Percentiles rank a stretch among this genome's conserved stretches.
Conservation (phyloP, 1,284 basidiomycete genomes). For the Ceratobasidium sp. region DNA sequence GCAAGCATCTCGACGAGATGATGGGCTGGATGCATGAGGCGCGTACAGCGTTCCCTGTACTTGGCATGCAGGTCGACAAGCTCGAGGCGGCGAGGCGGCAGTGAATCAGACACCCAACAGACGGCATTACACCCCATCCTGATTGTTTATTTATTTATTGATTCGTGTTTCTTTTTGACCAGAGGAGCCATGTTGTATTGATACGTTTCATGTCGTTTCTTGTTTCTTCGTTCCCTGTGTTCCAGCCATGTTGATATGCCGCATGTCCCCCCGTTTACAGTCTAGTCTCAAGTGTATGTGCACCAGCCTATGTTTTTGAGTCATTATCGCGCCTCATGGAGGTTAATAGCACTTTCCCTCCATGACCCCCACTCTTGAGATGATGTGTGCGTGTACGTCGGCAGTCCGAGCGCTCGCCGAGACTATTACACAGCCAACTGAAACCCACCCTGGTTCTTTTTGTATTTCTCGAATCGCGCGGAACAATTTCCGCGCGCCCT, state of each 20-base stretch:
- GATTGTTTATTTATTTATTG: conserved; percentile 18
- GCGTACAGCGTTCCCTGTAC: conserved; percentile 17
- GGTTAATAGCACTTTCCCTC: neutral
- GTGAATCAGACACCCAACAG: neutral
- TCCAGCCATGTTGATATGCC: neutral
- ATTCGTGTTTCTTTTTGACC: conserved; percentile 6
- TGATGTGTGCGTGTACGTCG: neutral
- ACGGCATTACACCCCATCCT: neutral
- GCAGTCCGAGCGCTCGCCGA: neutral
- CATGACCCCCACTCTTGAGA: neutral
- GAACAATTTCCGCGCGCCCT: neutral
- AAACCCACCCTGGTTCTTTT: conserved; percentile 4
- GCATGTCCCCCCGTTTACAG: conserved; percentile 14
- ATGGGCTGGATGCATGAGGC: conserved; percentile 43
- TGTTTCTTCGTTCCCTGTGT: neutral
- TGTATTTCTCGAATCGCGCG: neutral
- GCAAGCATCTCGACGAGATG: conserved; percentile 38
- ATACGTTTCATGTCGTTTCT: conserved; percentile 3
- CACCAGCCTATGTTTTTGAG: neutral
- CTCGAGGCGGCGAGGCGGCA: conserved; percentile 11
- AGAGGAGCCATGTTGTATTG: conserved; percentile 14
- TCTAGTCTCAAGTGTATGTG: conserved; percentile 6
- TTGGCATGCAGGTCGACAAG: conserved; percentile 43
- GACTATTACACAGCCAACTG: neutral
- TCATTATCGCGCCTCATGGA: conserved; percentile 23